Conservation (phyloP, 1,139 yeast species). For the Taphrina flavorubra region DNA sequence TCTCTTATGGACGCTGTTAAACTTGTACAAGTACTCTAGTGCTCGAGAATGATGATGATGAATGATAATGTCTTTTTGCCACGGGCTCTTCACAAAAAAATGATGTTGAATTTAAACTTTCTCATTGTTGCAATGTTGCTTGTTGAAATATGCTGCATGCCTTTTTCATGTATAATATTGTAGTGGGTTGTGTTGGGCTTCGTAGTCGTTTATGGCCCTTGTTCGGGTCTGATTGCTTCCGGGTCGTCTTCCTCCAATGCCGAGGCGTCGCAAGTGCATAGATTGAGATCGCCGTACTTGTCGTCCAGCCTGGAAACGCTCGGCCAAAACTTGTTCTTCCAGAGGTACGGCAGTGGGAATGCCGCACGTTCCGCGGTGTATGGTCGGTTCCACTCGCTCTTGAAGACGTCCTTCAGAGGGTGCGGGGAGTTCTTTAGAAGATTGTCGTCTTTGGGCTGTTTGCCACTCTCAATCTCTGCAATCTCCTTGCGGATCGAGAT, state of each 20-base stretch:
- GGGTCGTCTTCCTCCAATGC: slow-evolving; percentile 35
- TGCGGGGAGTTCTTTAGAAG: slow-evolving; percentile 93
- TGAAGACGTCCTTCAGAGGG: slow-evolving; percentile 75
- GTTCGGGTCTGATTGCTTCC: slow-evolving; percentile 19
- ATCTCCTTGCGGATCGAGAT: slow-evolving; percentile 83
- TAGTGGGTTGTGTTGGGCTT: too few species aligned
- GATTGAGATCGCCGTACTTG: slow-evolving; percentile 88
- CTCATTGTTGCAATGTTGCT: slow-evolving; percentile 8
- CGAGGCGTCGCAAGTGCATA: slow-evolving; percentile 76
- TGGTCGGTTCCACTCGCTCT: slow-evolving; percentile 81
- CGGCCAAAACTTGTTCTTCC: slow-evolving; percentile 89
- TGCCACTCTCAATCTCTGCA: slow-evolving; percentile 71
- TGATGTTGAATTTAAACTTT: slow-evolving; percentile 2
- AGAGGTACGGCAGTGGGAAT: slow-evolving; percentile 78
- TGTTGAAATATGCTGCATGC: slow-evolving; percentile 16
- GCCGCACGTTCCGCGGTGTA: slow-evolving; percentile 94
- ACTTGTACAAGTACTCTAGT: neutral
- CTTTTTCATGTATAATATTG: too few species aligned
- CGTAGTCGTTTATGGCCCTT: slow-evolving; percentile 6
- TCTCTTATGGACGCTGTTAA: neutral
- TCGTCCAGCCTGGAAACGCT: slow-evolving; percentile 90
- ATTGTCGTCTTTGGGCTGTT: slow-evolving; percentile 63
- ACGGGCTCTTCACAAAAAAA: slow-evolving; percentile 2
- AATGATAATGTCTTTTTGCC: neutral
- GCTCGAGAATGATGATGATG: neutral